A percentile compares a stretch with the other conserved stretches of the same genome.
These are phyloP conservation scores for Fusarium tjaetaba DNA, from an alignment of 2,329 filamentous ascomycete genomes.

Conservation along the genomic window DNA sequence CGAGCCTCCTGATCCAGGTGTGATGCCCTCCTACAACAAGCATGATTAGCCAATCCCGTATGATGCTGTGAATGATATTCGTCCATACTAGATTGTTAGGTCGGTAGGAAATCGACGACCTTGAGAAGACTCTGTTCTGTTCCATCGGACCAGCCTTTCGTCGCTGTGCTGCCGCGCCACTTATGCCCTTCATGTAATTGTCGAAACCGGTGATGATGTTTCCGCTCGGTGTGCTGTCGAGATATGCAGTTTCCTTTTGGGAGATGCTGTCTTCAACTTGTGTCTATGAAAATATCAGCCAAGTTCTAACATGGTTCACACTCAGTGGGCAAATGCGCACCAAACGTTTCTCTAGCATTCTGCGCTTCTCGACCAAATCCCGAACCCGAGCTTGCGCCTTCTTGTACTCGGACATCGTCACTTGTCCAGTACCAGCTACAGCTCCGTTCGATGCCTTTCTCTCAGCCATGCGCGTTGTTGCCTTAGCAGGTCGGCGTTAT, in stretches of 20 bases:
- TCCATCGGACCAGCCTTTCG: slow-evolving; percentile 73
- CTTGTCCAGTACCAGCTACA: slow-evolving; percentile 43
- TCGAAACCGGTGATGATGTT: slow-evolving; percentile 99
- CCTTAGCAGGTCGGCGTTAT: background rate
- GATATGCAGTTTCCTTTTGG: slow-evolving; percentile 84
- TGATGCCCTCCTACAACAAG: slow-evolving; percentile 36
- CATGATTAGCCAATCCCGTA: background rate
- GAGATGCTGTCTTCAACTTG: slow-evolving; percentile 81
- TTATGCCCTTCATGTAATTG: slow-evolving; percentile 92
- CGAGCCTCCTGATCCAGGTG: slow-evolving; percentile 51
- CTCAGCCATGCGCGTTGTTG: slow-evolving; percentile 47
- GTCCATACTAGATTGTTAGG: slow-evolving; percentile 50
- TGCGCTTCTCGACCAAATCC: slow-evolving; percentile 57
- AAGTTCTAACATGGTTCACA: slow-evolving; percentile 45
- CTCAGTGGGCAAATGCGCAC: slow-evolving; percentile 39
- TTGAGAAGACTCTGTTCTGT: slow-evolving; percentile 77
- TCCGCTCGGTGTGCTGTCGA: slow-evolving; percentile 87
- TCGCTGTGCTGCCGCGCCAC: slow-evolving; percentile 69
- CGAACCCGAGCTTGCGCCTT: slow-evolving; percentile 60
- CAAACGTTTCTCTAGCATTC: slow-evolving; percentile 51
- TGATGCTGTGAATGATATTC: background rate
- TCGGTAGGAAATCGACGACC: slow-evolving; percentile 71
- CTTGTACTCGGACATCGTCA: slow-evolving; percentile 59
- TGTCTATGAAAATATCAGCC: slow-evolving; percentile 43
- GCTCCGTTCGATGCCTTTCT: slow-evolving; percentile 42